Evolutionary conservation across 1,284 basidiomycete genomes (phyloP).

Genomic region (Mycosarcoma mackinlayi): DNA sequence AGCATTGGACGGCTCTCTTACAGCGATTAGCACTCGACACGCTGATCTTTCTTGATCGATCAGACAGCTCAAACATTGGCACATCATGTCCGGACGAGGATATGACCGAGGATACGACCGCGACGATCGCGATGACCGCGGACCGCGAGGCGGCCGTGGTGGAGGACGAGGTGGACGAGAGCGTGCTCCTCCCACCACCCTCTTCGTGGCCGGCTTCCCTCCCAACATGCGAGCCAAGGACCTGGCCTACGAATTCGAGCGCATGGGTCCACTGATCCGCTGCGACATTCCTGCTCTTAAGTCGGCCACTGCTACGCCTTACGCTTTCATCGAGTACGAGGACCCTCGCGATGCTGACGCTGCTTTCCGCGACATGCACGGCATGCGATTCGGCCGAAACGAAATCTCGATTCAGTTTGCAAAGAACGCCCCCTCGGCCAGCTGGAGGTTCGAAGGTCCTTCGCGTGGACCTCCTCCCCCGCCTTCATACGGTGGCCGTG

Average conservation of each 20-base stretch:
- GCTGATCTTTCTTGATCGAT: no score
- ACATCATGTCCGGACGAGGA: constrained; percentile 35
- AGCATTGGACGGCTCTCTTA: no score
- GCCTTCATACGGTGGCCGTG: constrained; percentile 36
- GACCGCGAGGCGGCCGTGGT: constrained; percentile 27
- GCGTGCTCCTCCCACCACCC: constrained; percentile 43
- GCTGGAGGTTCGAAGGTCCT: constrained; percentile 58
- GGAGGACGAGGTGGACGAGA: constrained; percentile 31
- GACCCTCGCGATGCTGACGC: constrained; percentile 60
- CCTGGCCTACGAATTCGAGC: constrained; percentile 62
- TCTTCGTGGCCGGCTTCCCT: constrained; percentile 60
- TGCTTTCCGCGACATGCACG: constrained; percentile 61
- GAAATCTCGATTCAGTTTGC: constrained; percentile 60
- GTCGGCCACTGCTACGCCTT: constrained; percentile 50
- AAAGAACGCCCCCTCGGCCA: constrained; percentile 58
- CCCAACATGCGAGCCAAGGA: constrained; percentile 60
- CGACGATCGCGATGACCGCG: constrained; percentile 43
- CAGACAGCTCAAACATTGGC: background rate
- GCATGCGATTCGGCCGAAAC: constrained; percentile 57
- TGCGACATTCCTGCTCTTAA: constrained; percentile 63
- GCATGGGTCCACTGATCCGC: constrained; percentile 59
- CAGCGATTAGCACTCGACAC: no score
- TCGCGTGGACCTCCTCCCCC: constrained; percentile 45
- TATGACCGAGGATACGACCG: constrained; percentile 42
- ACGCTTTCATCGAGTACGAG: constrained; percentile 63